Evolutionary conservation across 1,284 basidiomycete species (phyloP), one percentile per base, ranked within the genome.

Genomic region (Cryptococcus amylolentus): DNA sequence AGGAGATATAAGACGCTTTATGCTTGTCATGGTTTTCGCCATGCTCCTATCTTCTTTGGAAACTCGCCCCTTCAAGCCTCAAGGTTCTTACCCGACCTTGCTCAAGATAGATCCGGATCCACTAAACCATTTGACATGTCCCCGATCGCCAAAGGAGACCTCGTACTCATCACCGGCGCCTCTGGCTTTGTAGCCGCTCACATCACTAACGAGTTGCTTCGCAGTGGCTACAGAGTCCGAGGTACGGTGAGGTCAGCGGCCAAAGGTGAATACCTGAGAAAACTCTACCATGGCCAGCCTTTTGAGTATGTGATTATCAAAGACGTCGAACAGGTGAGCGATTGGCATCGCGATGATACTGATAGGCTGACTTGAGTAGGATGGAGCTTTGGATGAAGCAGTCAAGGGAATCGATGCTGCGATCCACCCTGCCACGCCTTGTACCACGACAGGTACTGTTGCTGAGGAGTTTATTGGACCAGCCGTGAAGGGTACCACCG

Each of bases 361-460:
- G 18, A 14, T 38, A 35, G 26, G 20, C 16, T 5, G 37, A 28
- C 20, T 12, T n/a, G 12, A 13, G 23, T 31, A 83, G 82, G 80
- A 82, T n/a, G 84, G 83, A 23, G 84, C 82, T 2, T 88, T 87
- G 63, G 84, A 87, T 65, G 82, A 84, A 45, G 84, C 84, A 0
- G 84, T 87, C 38, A 83, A 83, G 65, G 85, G 79, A 7, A 81
- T 88, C 5, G 83, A 85, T 62, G 85, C 78, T 2, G 82, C 88
- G 18, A 64, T 69, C 16, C 56, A 61, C 50, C 55, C 62, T 44
- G 65, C 65, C 43, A 59, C 59, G 5, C 70, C 68, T 0, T 73
- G 72, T 69, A 65, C 72, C 64, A 58, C 66, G 54, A 59, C 43
- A 8, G 56, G 70, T 45, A 66, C 66, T n/a, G 70, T 72, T 51